A percentile compares a stretch with the other conserved stretches of the same genome.
phyloP scores from a whole-genome alignment of 495 filamentous ascomycete genomes.

The Sordaria brevicollis region DNA sequence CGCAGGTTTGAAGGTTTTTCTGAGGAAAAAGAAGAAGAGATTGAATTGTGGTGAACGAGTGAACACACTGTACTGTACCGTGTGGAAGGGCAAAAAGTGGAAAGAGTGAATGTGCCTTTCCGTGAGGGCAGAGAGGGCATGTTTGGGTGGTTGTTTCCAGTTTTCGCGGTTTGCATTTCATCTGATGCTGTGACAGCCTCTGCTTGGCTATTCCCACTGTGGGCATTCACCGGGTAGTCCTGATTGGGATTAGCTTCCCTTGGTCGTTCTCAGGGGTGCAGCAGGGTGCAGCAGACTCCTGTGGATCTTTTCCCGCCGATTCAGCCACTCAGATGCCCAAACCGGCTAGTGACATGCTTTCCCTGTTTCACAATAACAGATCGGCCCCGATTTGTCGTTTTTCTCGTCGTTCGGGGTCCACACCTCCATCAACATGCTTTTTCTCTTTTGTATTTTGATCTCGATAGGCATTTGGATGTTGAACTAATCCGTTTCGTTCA shows the following conservation, averaged over 20 bases:
- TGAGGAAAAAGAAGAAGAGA: too few relatives aligned
- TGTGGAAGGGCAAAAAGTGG: too few relatives aligned
- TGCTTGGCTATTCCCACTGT: too few relatives aligned
- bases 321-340: constrained; percentile 1
- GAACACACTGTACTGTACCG: background rate
- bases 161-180: background rate
- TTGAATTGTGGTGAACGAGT: too few relatives aligned
- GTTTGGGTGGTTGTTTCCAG: background rate
- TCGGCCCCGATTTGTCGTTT: background rate
- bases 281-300: background rate
- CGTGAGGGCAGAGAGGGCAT: too few relatives aligned
- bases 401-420: background rate
- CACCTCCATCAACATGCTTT: background rate
- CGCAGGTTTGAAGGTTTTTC: background rate
- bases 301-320: background rate
- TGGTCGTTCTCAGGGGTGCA: background rate
- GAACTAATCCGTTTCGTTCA: too few relatives aligned
- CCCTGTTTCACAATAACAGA: constrained; percentile 7
- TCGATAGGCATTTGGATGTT: too few relatives aligned
- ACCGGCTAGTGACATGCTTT: background rate
- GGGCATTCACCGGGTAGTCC: background rate
- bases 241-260: background rate
- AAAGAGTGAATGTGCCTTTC: background rate
- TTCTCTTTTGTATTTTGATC: background rate
- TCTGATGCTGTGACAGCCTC: background rate